A percentile compares a stretch with the other conserved stretches of the same genome.
These are phyloP conservation scores for Triangularia verruculosa DNA, from an alignment of 2,329 filamentous ascomycete genomes.

Conservation along the genomic window DNA sequence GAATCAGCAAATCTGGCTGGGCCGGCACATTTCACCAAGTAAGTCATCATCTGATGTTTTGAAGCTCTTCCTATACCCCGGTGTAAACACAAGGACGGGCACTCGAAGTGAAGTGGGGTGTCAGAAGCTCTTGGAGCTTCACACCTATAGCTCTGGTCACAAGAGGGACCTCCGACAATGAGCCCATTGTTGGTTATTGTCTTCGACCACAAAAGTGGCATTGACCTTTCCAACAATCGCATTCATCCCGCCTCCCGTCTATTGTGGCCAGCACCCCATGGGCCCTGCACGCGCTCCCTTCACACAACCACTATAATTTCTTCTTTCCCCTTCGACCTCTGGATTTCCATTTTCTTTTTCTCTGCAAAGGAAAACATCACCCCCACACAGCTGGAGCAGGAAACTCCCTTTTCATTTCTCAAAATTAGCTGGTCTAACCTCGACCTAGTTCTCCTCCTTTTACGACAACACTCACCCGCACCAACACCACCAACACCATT, in stretches of 20 bases:
- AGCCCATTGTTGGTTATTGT: background rate
- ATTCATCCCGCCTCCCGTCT: background rate
- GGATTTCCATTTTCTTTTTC: constrained; percentile 6
- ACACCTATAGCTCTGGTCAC: background rate
- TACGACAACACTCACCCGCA: background rate
- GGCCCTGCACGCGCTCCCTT: background rate
- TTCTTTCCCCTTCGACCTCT: background rate
- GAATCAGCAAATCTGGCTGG: background rate
- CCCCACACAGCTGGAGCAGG: background rate
- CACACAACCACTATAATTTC: background rate
- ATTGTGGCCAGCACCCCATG: background rate
- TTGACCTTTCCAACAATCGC: background rate
- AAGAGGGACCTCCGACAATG: background rate
- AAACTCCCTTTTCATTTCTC: background rate
- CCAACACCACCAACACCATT: constrained; percentile 3
- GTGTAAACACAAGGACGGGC: background rate
- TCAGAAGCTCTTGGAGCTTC: background rate
- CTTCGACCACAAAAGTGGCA: background rate
- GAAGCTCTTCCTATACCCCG: background rate
- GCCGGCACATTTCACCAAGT: background rate
- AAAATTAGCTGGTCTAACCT: background rate
- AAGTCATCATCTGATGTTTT: background rate
- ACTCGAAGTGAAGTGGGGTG: background rate
- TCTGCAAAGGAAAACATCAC: background rate
- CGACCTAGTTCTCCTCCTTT: background rate